phyloP scores from a whole-genome alignment of 2,329 filamentous ascomycete species.

The Trichocomaceae sp. region DNA sequence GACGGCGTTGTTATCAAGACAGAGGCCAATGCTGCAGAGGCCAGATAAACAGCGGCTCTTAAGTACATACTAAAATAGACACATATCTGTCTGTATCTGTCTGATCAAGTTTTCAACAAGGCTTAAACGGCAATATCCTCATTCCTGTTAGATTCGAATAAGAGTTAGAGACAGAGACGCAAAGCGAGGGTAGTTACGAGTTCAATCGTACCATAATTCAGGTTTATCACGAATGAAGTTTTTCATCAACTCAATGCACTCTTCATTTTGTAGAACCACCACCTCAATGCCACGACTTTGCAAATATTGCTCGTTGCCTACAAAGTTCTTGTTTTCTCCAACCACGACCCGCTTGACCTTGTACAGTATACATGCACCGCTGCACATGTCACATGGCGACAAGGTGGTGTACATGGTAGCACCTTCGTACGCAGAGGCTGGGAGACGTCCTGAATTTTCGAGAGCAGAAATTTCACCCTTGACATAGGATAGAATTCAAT shows the following conservation, averaged over 20 bases:
- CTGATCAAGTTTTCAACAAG: too few species aligned
- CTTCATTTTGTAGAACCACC: conserved; percentile 59
- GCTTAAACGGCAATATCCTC: conserved; percentile 52
- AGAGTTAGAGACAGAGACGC: conserved; percentile 6
- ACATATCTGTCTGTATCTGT: too few species aligned
- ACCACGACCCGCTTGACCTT: conserved; percentile 67
- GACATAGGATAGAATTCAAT: background rate
- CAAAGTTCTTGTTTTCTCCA: conserved; percentile 68
- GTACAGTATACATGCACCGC: conserved; percentile 70
- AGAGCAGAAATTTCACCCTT: conserved; percentile 72
- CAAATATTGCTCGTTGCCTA: conserved; percentile 67
- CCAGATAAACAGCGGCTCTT: background rate
- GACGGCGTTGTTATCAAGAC: background rate
- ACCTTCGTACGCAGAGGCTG: conserved; percentile 61
- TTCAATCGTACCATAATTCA: conserved; percentile 55
- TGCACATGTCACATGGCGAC: conserved; percentile 76
- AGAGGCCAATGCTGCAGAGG: background rate
- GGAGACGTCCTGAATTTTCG: conserved; percentile 65
- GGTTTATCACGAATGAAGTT: conserved; percentile 67
- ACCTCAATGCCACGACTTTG: conserved; percentile 63
- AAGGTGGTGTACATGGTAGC: conserved; percentile 80
- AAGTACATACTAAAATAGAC: too few species aligned
- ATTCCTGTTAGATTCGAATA: conserved; percentile 40
- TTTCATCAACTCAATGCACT: conserved; percentile 63
- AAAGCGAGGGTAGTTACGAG: conserved; percentile 5